A percentile compares a stretch with the other conserved stretches of the same genome.
phyloP scores from a whole-genome alignment of 2,329 filamentous ascomycete species.

The Blastomyces gilchristii region DNA sequence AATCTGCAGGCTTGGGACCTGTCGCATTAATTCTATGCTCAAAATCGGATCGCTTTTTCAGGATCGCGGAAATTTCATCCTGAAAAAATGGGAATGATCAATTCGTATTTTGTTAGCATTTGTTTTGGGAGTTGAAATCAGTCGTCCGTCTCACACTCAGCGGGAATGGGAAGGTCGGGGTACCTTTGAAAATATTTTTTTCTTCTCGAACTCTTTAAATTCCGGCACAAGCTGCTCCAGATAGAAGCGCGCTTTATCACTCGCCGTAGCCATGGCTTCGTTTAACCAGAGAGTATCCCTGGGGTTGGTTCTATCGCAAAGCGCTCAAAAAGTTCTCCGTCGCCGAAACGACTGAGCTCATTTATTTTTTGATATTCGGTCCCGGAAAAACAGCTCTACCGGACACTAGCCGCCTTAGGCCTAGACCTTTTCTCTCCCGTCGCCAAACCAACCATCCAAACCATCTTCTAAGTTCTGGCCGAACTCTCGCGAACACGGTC shows the following conservation, averaged over 20 bases:
- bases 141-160: background rate
- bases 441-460: background rate
- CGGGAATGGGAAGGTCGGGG: background rate
- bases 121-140: background rate
- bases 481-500: background rate
- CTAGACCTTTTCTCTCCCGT: background rate
- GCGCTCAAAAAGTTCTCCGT: background rate
- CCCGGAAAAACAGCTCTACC: background rate
- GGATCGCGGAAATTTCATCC: slow-evolving; percentile 83
- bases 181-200: slow-evolving; percentile 78
- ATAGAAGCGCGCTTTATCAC: slow-evolving; percentile 91
- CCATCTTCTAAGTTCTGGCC: too few relatives aligned
- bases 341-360: background rate
- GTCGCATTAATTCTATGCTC: slow-evolving; percentile 83
- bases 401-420: background rate
- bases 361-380: background rate
- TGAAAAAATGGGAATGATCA: slow-evolving; percentile 28
- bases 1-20: slow-evolving; percentile 66
- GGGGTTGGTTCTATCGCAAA: background rate
- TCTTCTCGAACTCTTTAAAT: slow-evolving; percentile 82
- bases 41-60: slow-evolving; percentile 82
- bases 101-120: slow-evolving; percentile 5
- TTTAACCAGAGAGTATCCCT: background rate
- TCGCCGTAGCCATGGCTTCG: slow-evolving; percentile 61
- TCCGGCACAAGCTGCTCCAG: slow-evolving; percentile 87